Evolutionary conservation across 2,329 filamentous ascomycete genomes (phyloP).

Genomic region (Trichoderma cornu-damae): DNA sequence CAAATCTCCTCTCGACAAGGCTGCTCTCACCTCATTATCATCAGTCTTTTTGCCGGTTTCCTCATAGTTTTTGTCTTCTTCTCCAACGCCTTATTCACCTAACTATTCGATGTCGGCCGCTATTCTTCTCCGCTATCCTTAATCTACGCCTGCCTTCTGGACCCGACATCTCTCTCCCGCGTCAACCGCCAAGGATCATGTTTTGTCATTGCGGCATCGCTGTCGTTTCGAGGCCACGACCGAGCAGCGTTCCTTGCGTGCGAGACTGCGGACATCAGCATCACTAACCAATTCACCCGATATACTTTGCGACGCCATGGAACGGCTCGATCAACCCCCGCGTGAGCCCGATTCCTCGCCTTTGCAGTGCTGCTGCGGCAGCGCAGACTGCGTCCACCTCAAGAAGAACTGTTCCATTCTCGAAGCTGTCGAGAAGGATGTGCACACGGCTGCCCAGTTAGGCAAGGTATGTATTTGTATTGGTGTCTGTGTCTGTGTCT

Average conservation of each 20-base stretch:
- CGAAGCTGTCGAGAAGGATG: slow-evolving; percentile 78
- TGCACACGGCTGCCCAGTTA: slow-evolving; percentile 77
- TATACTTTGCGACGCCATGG: background rate
- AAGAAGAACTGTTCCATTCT: slow-evolving; percentile 74
- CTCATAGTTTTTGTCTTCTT: background rate
- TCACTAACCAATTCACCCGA: background rate
- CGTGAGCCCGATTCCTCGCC: slow-evolving; percentile 29
- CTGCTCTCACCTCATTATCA: background rate
- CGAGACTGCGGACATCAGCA: background rate
- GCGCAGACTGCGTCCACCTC: slow-evolving; percentile 70
- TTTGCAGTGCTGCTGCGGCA: slow-evolving; percentile 79
- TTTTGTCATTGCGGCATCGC: slow-evolving; percentile 6
- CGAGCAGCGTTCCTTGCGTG: background rate
- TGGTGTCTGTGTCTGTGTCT: background rate
- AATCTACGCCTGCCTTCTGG: background rate
- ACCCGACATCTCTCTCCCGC: background rate
- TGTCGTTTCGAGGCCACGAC: background rate
- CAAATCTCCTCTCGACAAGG: slow-evolving; percentile 10
- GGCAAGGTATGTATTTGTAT: slow-evolving; percentile 67
- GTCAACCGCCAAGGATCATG: slow-evolving; percentile 9
- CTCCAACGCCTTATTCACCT: background rate
- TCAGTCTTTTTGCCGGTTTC: background rate
- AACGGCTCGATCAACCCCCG: slow-evolving; percentile 24
- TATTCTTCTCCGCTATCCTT: background rate
- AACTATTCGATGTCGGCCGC: background rate